Evolutionary conservation across 768 basidiomycete genomes (phyloP).

Genomic region (Boletus sensibilis): DNA sequence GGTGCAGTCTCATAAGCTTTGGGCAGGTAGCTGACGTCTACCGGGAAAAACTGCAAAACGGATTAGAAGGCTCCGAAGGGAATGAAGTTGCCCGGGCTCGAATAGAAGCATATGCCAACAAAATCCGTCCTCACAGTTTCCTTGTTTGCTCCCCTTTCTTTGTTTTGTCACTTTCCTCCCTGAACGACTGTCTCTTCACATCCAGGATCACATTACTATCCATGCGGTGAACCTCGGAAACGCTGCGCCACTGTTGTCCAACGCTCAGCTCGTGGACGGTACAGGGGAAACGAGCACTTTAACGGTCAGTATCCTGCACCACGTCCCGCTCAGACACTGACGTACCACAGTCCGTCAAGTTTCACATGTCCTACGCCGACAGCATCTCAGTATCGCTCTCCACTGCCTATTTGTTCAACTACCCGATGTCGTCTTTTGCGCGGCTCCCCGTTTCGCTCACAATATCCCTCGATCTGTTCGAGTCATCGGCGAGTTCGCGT

Average conservation of each 20-base stretch:
- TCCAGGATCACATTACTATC: slow-evolving; percentile 80
- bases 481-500: slow-evolving; percentile 52
- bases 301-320: slow-evolving; percentile 30
- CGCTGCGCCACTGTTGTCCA: slow-evolving; percentile 74
- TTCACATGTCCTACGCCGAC: slow-evolving; percentile 84
- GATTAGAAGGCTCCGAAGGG: slow-evolving; percentile 67
- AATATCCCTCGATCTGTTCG: slow-evolving; percentile 72
- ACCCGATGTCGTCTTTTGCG: slow-evolving; percentile 78
- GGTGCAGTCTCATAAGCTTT: not conserved
- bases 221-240: slow-evolving; percentile 82
- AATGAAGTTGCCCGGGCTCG: slow-evolving; percentile 79
- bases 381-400: slow-evolving; percentile 79
- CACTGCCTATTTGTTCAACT: slow-evolving; percentile 82
- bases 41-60: slow-evolving; percentile 72
- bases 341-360: slow-evolving; percentile 65
- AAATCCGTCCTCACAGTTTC: slow-evolving; percentile 65
- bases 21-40: slow-evolving; percentile 68
- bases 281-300: slow-evolving; percentile 13
- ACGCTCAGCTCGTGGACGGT: slow-evolving; percentile 51
- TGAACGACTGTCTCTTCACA: slow-evolving; percentile 5
- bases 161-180: not conserved
- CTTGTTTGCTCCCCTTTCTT: slow-evolving; percentile 45
- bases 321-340: slow-evolving; percentile 11
- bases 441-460: slow-evolving; percentile 80
- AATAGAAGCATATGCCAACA: slow-evolving; percentile 81